Conservation (phyloP, 345 rosid genomes). For the Gossypium turneri region DNA sequence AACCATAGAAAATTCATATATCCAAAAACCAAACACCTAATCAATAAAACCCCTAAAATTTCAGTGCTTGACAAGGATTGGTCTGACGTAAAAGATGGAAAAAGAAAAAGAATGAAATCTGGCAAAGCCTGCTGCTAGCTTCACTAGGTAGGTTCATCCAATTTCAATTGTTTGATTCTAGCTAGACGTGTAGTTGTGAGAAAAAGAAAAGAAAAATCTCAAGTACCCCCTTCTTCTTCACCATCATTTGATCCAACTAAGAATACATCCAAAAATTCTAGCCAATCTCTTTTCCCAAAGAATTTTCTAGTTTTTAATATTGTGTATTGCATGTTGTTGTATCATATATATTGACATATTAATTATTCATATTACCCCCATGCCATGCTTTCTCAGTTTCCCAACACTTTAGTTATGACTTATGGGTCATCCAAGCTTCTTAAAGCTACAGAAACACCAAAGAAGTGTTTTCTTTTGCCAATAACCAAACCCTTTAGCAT, state of each 20-base stretch:
- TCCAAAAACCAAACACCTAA: not conserved
- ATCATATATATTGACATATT: no score
- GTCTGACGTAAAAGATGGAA: not conserved
- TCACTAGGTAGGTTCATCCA: slow-evolving; percentile 5
- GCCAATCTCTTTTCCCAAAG: slow-evolving; percentile 6
- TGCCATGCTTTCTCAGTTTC: not conserved
- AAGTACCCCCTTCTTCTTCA: not conserved
- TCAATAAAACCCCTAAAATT: slow-evolving; percentile 4
- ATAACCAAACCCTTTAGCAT: slow-evolving; percentile 42
- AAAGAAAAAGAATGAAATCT: not conserved
- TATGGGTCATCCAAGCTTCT: slow-evolving; percentile 1
- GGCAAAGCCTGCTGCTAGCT: slow-evolving; percentile 11
- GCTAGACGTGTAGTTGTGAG: not conserved
- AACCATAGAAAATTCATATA: not conserved
- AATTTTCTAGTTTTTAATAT: no score
- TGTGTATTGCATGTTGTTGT: no score
- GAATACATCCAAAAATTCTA: slow-evolving; percentile 5
- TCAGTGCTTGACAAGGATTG: slow-evolving; percentile 22
- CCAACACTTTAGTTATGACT: not conserved
- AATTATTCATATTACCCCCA: no score
- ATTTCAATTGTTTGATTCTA: slow-evolving; percentile 8
- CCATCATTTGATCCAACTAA: not conserved
- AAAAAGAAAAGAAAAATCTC: slow-evolving; percentile 21
- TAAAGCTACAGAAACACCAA: slow-evolving; percentile 22
- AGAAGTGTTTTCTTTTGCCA: slow-evolving; percentile 32